Evolutionary conservation across 2,329 filamentous ascomycete species (phyloP), one percentile per base, ranked within the genome.

Genomic region (Falciphora oryzae): DNA sequence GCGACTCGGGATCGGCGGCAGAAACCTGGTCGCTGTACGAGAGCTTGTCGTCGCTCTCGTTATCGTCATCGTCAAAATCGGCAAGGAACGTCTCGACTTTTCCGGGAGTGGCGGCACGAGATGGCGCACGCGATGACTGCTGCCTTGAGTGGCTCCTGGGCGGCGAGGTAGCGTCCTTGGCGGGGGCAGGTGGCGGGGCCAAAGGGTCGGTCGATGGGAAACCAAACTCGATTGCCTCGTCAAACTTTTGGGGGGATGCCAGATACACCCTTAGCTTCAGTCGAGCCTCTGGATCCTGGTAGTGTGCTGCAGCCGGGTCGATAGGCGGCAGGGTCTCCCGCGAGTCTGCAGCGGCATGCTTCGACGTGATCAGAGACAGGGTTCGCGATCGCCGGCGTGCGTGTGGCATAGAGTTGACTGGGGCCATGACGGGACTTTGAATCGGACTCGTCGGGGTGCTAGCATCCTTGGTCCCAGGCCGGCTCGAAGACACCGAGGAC

Each of bases 181-280:
- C 70, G 3, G 75, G 67, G 1, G 70, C 70, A n/a, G 76, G 70
- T 3, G 74, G 69, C 27, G 77, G 67, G 10, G 71, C 76, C 44
- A 14, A 11, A 18, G 35, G 35, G 58, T 86, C 83, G 50, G 80
- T 80, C 0, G 89, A 87, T 0, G 93, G 92, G 71, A 97, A 98
- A 0, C 94, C 94, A 75, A 96, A 97, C 73, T 96, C 91, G 63
- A 98, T 85, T 1, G 92, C 93, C 76, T 98, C 94, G 73, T 98
- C 94, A 70, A 98, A 98, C 73, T 96, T 97, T 69, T 96, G 91
- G 0, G 93, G 90, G 1, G 93, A 96, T 10, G 91, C 90, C 27
- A 97, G 84, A 71, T 93, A 97, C 8, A 92, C 87, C 16, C 93
- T 88, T 27, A 98, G 80, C 76, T 96, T 97, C 70, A 92, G 82